Base-by-base conservation (phyloP, 2,329 filamentous ascomycete genomes). In the Nannizziopsis barbatae region DNA sequence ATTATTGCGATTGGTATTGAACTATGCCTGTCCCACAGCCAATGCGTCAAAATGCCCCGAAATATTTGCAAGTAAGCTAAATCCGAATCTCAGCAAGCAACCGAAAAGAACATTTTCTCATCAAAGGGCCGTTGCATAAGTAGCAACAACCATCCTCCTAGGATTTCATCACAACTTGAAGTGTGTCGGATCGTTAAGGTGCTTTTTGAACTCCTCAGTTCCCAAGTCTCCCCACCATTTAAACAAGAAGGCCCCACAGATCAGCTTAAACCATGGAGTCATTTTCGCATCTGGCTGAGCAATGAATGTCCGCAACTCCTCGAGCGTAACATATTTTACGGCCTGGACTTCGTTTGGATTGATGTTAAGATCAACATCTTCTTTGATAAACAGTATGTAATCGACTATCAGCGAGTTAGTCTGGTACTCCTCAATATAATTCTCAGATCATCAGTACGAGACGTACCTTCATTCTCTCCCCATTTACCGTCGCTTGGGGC, bases 181-280 rank as follows among this genome's bases (percentile, higher is more conserved):
- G 58, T 87, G 82, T 63, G 84, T 75, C 63, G 81, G 79, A 74
- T 96, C 89, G 63, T 87, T 83, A 68, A 80, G 76, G 70, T 90
- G 95, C 70, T 86, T 83, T 52, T 93, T 84, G 57, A 96, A 73
- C 8, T 84, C 85, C 18, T 77, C 72, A 58, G 92, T 64, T 40
- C 65, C 83, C 49, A 96, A 77, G 68, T 85, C 81, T 62, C 81
- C 74, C 92, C 92, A 98, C 92, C 92, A 98, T 67, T 95, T 84
- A 60, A 94, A 98, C 37, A 98, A 78, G 86, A 96, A 89, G 42
- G 86, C 88, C 67, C 96, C 77, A 76, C 92, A 98, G 62, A 98
- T 96, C 57, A 98, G 81, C 75, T 95, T 95, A 75, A 98, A 98
- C 92, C 92, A 98, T 1, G 92, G 92, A 0, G 92, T 98, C 68